Percentiles rank a stretch among this genome's conserved stretches.
Conservation (phyloP, 169 alveolate species). For the Miamiensis avidus region DNA sequence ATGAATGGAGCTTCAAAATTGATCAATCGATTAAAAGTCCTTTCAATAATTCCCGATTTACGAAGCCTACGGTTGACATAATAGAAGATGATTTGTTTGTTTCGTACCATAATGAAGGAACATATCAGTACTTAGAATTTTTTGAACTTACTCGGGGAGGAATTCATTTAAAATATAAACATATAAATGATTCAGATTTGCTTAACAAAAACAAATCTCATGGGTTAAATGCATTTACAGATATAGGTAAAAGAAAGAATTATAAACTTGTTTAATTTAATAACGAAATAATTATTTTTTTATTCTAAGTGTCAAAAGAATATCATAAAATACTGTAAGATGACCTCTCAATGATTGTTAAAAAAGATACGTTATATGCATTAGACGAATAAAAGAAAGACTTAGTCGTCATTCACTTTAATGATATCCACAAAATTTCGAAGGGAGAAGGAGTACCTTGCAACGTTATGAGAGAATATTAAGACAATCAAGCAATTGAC, state of each 20-base stretch:
- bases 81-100: conserved; percentile 31
- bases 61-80: conserved; percentile 33
- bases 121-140: conserved; percentile 8
- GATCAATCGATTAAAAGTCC: conserved; percentile 44
- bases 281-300: too few relatives aligned
- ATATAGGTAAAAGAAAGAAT: background rate
- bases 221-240: too few relatives aligned
- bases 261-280: background rate
- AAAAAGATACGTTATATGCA: conserved; percentile 29
- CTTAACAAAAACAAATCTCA: too few relatives aligned
- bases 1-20: conserved; percentile 40
- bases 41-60: conserved; percentile 33
- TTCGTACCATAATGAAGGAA: conserved; percentile 17
- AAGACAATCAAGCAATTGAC: background rate
- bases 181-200: conserved; percentile 17
- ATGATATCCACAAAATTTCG: background rate
- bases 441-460: background rate
- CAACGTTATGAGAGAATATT: background rate
- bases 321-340: conserved; percentile 35
- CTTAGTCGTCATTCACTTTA: background rate
- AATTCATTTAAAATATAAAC: conserved; percentile 31
- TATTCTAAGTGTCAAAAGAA: background rate
- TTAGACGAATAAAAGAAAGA: conserved; percentile 30
- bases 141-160: conserved; percentile 44
- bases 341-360: conserved; percentile 35